A percentile compares a stretch with the other conserved stretches of the same genome.
These are phyloP conservation scores for Fusarium pseudograminearum DNA, from an alignment of 2,329 filamentous ascomycete species.

Conservation along the genomic window DNA sequence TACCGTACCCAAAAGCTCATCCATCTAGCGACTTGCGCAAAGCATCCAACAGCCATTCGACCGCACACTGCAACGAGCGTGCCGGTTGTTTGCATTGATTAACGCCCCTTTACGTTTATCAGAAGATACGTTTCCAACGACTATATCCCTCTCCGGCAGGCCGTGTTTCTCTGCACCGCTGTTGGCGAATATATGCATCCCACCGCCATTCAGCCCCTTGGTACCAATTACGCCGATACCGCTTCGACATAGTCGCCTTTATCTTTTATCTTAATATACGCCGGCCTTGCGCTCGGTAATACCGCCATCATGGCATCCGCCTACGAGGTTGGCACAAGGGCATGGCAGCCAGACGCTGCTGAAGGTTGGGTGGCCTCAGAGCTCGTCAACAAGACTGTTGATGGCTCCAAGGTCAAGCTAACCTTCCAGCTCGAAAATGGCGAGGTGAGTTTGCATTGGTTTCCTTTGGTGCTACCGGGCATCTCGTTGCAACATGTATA, in stretches of 20 bases:
- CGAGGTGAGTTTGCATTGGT: constrained; percentile 70
- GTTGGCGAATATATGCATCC: constrained; percentile 50
- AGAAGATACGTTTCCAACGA: constrained; percentile 22
- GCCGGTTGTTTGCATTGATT: constrained; percentile 28
- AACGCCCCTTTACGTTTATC: constrained; percentile 25
- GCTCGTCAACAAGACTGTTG: constrained; percentile 84
- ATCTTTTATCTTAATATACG: constrained; percentile 20
- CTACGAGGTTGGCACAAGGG: constrained; percentile 96
- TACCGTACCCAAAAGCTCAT: constrained; percentile 27
- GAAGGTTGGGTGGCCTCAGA: constrained; percentile 99
- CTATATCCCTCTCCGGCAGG: constrained; percentile 32
- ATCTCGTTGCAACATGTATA: constrained; percentile 2
- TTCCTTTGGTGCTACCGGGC: background rate
- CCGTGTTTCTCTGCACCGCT: constrained; percentile 32
- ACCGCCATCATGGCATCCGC: constrained; percentile 81
- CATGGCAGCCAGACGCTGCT: constrained; percentile 95
- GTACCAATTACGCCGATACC: constrained; percentile 38
- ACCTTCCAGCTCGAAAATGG: constrained; percentile 92
- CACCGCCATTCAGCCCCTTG: constrained; percentile 42
- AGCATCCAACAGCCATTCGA: constrained; percentile 28
- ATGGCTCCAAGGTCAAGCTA: constrained; percentile 88
- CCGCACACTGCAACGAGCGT: constrained; percentile 21
- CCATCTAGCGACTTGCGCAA: constrained; percentile 33
- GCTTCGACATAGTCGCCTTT: constrained; percentile 41
- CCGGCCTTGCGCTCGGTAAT: constrained; percentile 46